These are phyloP conservation scores for Globisporangium canariense DNA, from an alignment of 352 stramenopile genomes.

Conservation along the genomic window DNA sequence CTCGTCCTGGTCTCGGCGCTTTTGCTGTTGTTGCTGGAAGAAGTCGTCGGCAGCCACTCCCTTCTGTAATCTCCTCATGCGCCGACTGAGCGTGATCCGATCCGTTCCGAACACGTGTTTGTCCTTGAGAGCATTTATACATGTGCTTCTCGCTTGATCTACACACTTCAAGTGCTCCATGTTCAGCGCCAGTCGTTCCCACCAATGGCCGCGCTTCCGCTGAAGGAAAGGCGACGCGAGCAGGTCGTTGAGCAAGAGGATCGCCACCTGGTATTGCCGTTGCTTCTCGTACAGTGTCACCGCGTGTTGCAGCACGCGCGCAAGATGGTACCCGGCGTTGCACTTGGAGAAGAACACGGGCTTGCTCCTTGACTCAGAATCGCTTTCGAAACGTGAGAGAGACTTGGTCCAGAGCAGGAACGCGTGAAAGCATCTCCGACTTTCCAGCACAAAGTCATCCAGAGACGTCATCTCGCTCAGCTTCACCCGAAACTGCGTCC, in stretches of 20 bases:
- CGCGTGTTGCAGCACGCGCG: slow-evolving; percentile 52
- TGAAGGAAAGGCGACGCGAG: slow-evolving; percentile 48
- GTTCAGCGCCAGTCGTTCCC: slow-evolving; percentile 69
- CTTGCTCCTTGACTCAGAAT: slow-evolving; percentile 10
- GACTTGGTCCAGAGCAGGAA: slow-evolving; percentile 42
- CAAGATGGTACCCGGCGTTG: slow-evolving; percentile 68
- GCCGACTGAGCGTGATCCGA: slow-evolving; percentile 48
- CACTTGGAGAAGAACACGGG: slow-evolving; percentile 59
- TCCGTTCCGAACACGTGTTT: slow-evolving; percentile 49
- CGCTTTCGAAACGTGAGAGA: not conserved
- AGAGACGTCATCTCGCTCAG: slow-evolving; percentile 42
- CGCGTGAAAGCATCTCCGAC: slow-evolving; percentile 39
- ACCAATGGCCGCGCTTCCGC: slow-evolving; percentile 72
- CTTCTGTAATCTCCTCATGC: slow-evolving; percentile 44
- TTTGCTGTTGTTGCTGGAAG: not conserved
- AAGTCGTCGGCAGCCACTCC: not conserved
- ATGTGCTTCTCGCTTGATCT: slow-evolving; percentile 44
- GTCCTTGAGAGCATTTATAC: slow-evolving; percentile 54
- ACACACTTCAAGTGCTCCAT: slow-evolving; percentile 67
- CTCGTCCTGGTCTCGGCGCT: not conserved
- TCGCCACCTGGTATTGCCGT: slow-evolving; percentile 66
- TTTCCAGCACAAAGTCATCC: slow-evolving; percentile 59
- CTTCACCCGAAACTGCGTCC: slow-evolving; percentile 42
- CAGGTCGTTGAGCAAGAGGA: slow-evolving; percentile 63
- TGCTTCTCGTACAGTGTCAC: slow-evolving; percentile 73